Conservation (phyloP, 2,329 filamentous ascomycete species). For the Colletotrichum sp. region DNA sequence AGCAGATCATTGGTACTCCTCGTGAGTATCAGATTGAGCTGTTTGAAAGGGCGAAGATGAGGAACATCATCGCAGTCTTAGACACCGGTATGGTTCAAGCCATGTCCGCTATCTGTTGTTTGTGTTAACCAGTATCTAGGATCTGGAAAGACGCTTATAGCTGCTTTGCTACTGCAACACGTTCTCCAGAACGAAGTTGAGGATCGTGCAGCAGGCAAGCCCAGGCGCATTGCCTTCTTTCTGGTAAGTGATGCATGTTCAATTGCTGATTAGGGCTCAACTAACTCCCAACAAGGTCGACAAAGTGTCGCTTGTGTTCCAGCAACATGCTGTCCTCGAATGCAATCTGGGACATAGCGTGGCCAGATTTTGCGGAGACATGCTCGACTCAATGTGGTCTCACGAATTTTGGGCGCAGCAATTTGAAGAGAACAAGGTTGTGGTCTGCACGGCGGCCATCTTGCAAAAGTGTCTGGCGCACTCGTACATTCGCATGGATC, state of each 20-base stretch:
- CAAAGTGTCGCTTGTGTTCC: constrained; percentile 87
- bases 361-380: constrained; percentile 70
- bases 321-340: constrained; percentile 83
- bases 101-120: neutral
- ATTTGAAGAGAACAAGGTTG: constrained; percentile 72
- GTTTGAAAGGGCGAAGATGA: constrained; percentile 82
- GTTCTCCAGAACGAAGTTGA: constrained; percentile 80
- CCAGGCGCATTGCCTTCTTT: constrained; percentile 79
- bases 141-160: constrained; percentile 95
- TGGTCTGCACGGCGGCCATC: constrained; percentile 93
- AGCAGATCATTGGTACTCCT: constrained; percentile 74
- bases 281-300: constrained; percentile 60
- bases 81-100: constrained; percentile 72
- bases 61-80: constrained; percentile 91
- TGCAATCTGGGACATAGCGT: constrained; percentile 81
- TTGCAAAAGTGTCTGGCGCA: constrained; percentile 79
- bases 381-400: constrained; percentile 47
- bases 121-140: constrained; percentile 52
- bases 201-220: constrained; percentile 63
- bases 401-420: constrained; percentile 57
- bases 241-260: constrained; percentile 54
- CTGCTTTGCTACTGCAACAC: constrained; percentile 81
- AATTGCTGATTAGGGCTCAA: neutral
- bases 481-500: constrained; percentile 78
- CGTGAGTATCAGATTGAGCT: constrained; percentile 92